Base-by-base conservation (phyloP, 495 filamentous ascomycete genomes). In the Penicillium coprophilum region DNA sequence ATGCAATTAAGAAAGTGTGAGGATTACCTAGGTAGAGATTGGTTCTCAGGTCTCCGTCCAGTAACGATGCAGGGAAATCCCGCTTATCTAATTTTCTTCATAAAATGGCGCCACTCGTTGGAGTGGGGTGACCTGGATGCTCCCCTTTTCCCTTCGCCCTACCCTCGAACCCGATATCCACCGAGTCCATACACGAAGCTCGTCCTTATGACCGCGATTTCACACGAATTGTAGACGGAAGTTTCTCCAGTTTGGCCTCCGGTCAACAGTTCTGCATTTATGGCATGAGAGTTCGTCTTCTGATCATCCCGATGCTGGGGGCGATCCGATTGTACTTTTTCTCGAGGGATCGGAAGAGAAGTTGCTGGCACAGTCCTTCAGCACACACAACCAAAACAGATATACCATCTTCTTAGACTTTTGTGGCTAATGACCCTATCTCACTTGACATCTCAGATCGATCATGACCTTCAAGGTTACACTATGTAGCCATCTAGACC, bases 101-200 rank as follows among this genome's bases (percentile, higher is more conserved):
- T n/a, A 59, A 51, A 28, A n/a, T 10, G 20, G 44, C 24, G 30
- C 15, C 46, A 28, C 21, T 50, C 62, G 50, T 50, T 58, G 31
- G 5, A 53, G 60, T 68, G 63, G 63, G 58, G 63, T 68, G 60
- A 68, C 55, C 53, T 60, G 66, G 66, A 60, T 60, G 47, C n/a
- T 59, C 19, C 40, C 32, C 34, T 68, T 62, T 63, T 57, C 43
- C 24, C 28, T 41, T 2, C 13, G 11, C 19, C 21, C 17, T 23
- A 17, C 17, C 27, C 55, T 27, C 21, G 13, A 30, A 24, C 50
- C 54, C 58, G 54, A 47, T 51, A 21, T 51, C 43, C 34, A 52
- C 53, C 58, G 50, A 53, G 11, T 27, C 19, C 6, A 52, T 50
- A 31, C 45, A 6, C 39, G 28, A 20, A 32, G 34, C 9, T 30